These are phyloP conservation scores for Ophiostoma quercus DNA, from an alignment of 2,329 filamentous ascomycete species.

Conservation along the genomic window DNA sequence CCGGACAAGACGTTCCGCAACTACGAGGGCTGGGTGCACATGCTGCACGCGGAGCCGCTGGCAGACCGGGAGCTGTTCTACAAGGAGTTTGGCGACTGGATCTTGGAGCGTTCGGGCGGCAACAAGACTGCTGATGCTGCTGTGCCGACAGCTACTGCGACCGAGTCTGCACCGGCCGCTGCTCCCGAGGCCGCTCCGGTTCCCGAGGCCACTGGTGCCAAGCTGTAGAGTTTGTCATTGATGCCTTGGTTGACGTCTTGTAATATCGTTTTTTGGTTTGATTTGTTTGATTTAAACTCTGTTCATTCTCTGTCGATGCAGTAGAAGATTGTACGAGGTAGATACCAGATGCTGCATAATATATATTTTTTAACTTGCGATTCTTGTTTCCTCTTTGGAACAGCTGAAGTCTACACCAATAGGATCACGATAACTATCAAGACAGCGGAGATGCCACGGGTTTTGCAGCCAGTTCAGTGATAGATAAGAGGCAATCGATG, in stretches of 20 bases:
- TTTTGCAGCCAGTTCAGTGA: background rate
- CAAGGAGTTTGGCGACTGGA: slow-evolving; percentile 61
- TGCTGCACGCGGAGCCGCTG: slow-evolving; percentile 55
- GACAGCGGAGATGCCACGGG: background rate
- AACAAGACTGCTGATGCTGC: background rate
- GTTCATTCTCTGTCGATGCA: background rate
- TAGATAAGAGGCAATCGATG: background rate
- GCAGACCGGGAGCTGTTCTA: slow-evolving; percentile 48
- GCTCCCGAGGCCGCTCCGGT: background rate
- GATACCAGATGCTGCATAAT: background rate
- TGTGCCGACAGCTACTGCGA: background rate
- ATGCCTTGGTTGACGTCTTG: background rate
- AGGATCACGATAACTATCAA: background rate
- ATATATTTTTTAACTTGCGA: background rate
- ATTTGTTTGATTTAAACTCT: background rate
- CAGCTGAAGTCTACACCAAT: background rate
- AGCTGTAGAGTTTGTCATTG: slow-evolving; percentile 1
- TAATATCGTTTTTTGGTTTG: background rate
- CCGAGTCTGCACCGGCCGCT: slow-evolving; percentile 10
- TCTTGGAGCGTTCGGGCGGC: slow-evolving; percentile 45
- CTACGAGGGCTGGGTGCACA: slow-evolving; percentile 76
- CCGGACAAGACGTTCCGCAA: slow-evolving; percentile 65
- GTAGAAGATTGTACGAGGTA: background rate
- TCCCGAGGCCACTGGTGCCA: slow-evolving; percentile 12
- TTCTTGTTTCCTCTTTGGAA: background rate